A percentile compares a stretch with the other conserved stretches of the same genome.
These are phyloP conservation scores for Leccinum rimulosum DNA, from an alignment of 768 basidiomycete species.

Conservation along the genomic window DNA sequence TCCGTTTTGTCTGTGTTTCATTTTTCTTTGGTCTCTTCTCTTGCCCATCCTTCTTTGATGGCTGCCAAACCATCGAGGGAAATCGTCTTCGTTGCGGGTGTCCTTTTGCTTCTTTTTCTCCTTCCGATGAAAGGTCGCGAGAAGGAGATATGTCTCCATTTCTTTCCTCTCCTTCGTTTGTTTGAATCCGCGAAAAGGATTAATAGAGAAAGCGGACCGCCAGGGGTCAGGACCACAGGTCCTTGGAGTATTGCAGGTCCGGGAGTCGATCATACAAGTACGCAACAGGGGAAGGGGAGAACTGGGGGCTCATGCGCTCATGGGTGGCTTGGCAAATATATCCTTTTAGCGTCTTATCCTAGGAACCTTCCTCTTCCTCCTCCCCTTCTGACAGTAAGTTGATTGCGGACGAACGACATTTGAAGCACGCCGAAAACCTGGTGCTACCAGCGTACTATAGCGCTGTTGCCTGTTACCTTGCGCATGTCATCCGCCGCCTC, in stretches of 20 bases:
- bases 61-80: not conserved
- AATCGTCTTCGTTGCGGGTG: not conserved
- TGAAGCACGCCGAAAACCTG: not conserved
- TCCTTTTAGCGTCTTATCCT: not conserved
- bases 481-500: conserved; percentile 1
- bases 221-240: too few relatives aligned
- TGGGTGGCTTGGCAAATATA: not conserved
- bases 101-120: conserved; percentile 1
- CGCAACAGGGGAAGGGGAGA: too few relatives aligned
- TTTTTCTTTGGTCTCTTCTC: not conserved
- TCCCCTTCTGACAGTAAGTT: too few relatives aligned
- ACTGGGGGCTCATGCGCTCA: not conserved
- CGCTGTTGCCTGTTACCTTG: not conserved
- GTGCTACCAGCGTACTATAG: not conserved
- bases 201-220: not conserved
- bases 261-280: not conserved
- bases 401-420: not conserved
- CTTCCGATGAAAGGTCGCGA: conserved; percentile 1
- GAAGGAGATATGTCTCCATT: not conserved
- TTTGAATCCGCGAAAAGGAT: not conserved
- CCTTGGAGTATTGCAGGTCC: not conserved
- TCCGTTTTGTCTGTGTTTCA: not conserved
- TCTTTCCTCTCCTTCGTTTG: not conserved
- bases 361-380: not conserved
- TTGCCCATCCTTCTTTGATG: not conserved